A percentile compares a stretch with the other conserved stretches of the same genome.
phyloP scores from a whole-genome alignment of 306 rosid species.

The Dryas octopetala region DNA sequence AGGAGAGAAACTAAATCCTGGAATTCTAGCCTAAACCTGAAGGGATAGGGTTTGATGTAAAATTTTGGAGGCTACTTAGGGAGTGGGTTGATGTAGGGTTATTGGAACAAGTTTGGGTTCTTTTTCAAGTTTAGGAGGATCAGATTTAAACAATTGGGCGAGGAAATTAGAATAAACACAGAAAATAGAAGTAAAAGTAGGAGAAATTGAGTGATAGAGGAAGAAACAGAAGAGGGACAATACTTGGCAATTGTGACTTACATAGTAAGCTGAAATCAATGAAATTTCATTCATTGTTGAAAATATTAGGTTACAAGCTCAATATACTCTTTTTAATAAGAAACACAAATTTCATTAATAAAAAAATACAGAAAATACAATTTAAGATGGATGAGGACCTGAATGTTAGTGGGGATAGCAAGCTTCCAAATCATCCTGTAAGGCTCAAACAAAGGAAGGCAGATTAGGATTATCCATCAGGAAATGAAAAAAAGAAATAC shows the following conservation, averaged over 20 bases:
- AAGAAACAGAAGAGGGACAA: neutral
- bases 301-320: neutral
- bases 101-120: neutral
- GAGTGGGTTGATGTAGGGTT: neutral
- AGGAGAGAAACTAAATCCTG: neutral
- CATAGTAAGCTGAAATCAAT: neutral
- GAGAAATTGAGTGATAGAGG: constrained; percentile 1
- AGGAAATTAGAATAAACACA: neutral
- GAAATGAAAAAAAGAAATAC: too few species aligned
- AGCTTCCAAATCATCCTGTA: too few species aligned
- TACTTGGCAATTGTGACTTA: neutral
- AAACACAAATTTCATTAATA: too few species aligned
- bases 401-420: too few species aligned
- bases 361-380: too few species aligned
- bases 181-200: neutral
- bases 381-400: too few species aligned
- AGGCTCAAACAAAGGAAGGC: too few species aligned
- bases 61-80: neutral
- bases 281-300: neutral
- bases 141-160: neutral
- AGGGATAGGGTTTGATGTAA: neutral
- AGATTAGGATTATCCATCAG: too few species aligned
- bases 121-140: neutral
- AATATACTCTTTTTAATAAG: neutral
- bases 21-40: neutral